phyloP scores from a whole-genome alignment of 257 asterid genomes.

The Solanum appendiculatum region DNA sequence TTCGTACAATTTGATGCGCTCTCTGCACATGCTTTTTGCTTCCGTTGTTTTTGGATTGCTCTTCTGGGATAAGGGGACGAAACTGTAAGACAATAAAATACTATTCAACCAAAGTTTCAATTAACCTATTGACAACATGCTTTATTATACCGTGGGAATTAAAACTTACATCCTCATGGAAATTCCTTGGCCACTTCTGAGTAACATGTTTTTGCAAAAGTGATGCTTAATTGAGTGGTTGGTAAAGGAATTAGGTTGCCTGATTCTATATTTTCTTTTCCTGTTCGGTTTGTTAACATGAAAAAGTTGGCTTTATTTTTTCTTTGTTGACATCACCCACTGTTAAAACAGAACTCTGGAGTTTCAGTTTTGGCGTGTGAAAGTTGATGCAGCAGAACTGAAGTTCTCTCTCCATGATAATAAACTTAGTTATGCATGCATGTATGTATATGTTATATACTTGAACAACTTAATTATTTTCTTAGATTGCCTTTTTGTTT shows the following conservation, averaged over 20 bases:
- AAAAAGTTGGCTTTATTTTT: background rate
- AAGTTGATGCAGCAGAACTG: background rate
- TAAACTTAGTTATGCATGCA: background rate
- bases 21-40: conserved; percentile 20
- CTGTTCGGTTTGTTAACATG: background rate
- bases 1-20: conserved; percentile 45
- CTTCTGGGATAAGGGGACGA: conserved; percentile 39
- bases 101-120: background rate
- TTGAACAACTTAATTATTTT: background rate
- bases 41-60: conserved; percentile 28
- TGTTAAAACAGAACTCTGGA: background rate
- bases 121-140: background rate
- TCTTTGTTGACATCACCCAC: background rate
- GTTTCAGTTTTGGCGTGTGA: background rate
- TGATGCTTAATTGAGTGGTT: background rate
- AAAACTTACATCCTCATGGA: background rate
- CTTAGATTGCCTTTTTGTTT: background rate
- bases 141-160: background rate
- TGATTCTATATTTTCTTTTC: background rate
- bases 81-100: conserved; percentile 25
- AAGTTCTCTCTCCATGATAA: background rate
- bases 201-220: background rate
- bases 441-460: background rate
- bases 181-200: background rate
- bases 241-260: background rate